Conservation (phyloP, 176 grass and related monocot genomes). For the sorghum (Sorghum bicolor) region DNA sequence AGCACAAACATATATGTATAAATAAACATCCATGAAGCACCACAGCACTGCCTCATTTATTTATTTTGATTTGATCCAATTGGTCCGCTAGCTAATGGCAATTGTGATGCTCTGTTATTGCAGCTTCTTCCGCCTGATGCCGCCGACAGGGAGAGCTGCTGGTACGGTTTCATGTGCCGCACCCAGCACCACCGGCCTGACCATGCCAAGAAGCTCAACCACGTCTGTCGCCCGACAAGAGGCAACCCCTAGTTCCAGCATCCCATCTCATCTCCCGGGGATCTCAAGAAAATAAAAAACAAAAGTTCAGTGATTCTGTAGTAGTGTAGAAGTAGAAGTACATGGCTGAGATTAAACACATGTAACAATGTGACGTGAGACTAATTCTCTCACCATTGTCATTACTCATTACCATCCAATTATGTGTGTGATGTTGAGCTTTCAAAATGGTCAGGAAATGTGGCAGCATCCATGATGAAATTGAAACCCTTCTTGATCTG, state of each 20-base stretch:
- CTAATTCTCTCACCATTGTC: not conserved
- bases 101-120: not conserved
- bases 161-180: slow-evolving; percentile 86
- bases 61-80: not conserved
- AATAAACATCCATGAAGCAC: not conserved
- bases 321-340: not conserved
- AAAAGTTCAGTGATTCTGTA: slow-evolving; percentile 5
- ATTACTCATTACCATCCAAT: not conserved
- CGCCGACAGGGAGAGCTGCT: slow-evolving; percentile 65
- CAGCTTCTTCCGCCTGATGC: slow-evolving; percentile 79
- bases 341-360: not conserved
- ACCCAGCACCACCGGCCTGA: slow-evolving; percentile 72
- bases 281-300: not conserved
- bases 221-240: slow-evolving; percentile 82
- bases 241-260: slow-evolving; percentile 32
- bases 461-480: not conserved
- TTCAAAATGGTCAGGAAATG: not conserved
- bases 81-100: not conserved
- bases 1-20: not conserved
- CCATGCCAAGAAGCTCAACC: slow-evolving; percentile 87
- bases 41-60: not conserved
- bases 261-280: not conserved
- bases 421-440: not conserved
- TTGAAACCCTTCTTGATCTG: not conserved
- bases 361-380: not conserved